Evolutionary conservation across 345 rosid genomes (phyloP).

Genomic region (Pelargonium nanum): DNA sequence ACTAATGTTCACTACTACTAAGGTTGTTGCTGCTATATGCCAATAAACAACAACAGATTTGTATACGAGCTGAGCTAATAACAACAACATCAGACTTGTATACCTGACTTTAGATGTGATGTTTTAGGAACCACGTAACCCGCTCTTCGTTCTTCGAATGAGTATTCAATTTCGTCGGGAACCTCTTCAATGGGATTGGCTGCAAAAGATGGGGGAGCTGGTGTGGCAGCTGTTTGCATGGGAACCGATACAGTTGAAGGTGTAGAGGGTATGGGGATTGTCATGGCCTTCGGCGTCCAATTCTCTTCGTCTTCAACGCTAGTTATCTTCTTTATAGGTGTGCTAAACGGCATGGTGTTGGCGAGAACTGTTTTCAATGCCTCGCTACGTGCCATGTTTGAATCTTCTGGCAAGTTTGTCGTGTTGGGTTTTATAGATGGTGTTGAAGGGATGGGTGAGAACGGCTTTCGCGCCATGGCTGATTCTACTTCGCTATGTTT

Average conservation of each 20-base stretch:
- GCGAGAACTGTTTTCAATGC: slow-evolving; percentile 21
- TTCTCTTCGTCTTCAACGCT: slow-evolving; percentile 42
- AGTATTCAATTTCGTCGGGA: slow-evolving; percentile 53
- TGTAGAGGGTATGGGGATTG: slow-evolving; percentile 42
- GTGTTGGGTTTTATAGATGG: slow-evolving; percentile 42
- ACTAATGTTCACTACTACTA: too few relatives aligned
- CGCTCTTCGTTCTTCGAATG: slow-evolving; percentile 83
- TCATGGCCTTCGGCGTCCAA: slow-evolving; percentile 50
- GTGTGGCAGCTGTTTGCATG: slow-evolving; percentile 67
- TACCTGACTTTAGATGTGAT: slow-evolving; percentile 22
- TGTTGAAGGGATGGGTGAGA: slow-evolving; percentile 60
- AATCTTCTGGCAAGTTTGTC: slow-evolving; percentile 22
- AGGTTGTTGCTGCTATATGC: too few relatives aligned
- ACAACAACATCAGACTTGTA: slow-evolving; percentile 42
- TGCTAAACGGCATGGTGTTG: slow-evolving; percentile 25
- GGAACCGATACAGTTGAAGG: slow-evolving; percentile 59
- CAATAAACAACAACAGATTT: too few relatives aligned
- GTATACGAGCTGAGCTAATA: too few relatives aligned
- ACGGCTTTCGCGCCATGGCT: slow-evolving; percentile 68
- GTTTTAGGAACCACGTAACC: slow-evolving; percentile 48
- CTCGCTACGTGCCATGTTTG: slow-evolving; percentile 11
- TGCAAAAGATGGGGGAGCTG: slow-evolving; percentile 35
- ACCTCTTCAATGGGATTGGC: slow-evolving; percentile 20
- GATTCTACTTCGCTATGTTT: slow-evolving; percentile 50
- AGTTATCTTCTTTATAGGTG: slow-evolving; percentile 37